A percentile compares a stretch with the other conserved stretches of the same genome.
phyloP scores from a whole-genome alignment of 805 yeast genomes.

The Hagleromyces aurorensis region DNA sequence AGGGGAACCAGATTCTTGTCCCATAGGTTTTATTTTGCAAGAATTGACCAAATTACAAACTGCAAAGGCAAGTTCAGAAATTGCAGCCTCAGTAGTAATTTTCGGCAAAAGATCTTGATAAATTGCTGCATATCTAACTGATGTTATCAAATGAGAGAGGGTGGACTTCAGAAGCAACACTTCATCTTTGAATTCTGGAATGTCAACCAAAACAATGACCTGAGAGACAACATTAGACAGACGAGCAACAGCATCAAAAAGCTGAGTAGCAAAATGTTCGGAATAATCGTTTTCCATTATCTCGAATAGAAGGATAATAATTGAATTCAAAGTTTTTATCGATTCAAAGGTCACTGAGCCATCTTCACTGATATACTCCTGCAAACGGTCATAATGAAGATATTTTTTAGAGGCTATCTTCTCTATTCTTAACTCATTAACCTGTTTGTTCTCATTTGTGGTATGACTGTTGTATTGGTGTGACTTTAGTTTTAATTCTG shows the following conservation, averaged over 20 bases:
- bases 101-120: slow-evolving; percentile 61
- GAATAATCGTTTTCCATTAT: slow-evolving; percentile 3
- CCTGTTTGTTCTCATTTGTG: neutral
- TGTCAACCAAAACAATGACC: slow-evolving; percentile 15
- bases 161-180: slow-evolving; percentile 52
- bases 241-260: slow-evolving; percentile 22
- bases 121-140: slow-evolving; percentile 64
- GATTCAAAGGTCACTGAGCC: slow-evolving; percentile 16
- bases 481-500: slow-evolving; percentile 39
- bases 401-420: slow-evolving; percentile 1
- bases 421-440: neutral
- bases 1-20: too few species aligned
- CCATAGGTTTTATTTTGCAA: slow-evolving; percentile 7
- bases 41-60: slow-evolving; percentile 49
- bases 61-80: slow-evolving; percentile 62
- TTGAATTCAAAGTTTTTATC: slow-evolving; percentile 6
- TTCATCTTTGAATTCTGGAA: slow-evolving; percentile 32
- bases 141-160: slow-evolving; percentile 65
- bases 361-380: slow-evolving; percentile 8
- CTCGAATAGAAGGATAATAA: slow-evolving; percentile 8
- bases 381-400: slow-evolving; percentile 1
- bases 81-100: slow-evolving; percentile 63
- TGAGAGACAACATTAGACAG: slow-evolving; percentile 18
- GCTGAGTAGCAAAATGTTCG: slow-evolving; percentile 10
- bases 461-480: neutral